These are phyloP conservation scores for Mycena amicta DNA, from an alignment of 768 basidiomycete species.

Conservation along the genomic window DNA sequence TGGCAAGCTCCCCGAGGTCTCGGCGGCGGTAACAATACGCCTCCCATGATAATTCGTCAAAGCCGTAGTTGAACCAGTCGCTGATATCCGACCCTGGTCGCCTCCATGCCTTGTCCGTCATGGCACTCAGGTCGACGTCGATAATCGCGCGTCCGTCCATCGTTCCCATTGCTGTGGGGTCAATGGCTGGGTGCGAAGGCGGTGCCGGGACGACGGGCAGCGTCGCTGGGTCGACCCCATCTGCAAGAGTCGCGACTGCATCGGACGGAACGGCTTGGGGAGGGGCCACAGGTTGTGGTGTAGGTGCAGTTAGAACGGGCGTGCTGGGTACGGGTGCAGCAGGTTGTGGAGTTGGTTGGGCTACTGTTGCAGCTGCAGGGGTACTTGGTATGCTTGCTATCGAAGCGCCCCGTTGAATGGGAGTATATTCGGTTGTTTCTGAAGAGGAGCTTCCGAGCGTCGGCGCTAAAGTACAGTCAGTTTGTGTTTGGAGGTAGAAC, in stretches of 20 bases:
- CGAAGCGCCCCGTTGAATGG: conserved; percentile 57
- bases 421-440: conserved; percentile 82
- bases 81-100: conserved; percentile 88
- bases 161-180: conserved; percentile 64
- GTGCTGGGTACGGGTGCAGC: conserved; percentile 18
- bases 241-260: conserved; percentile 36
- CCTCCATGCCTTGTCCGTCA: conserved; percentile 89
- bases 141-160: conserved; percentile 79
- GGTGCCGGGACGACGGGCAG: conserved; percentile 73
- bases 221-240: conserved; percentile 62
- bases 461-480: too few species aligned
- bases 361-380: conserved; percentile 26
- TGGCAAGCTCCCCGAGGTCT: conserved; percentile 78
- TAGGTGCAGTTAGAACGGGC: conserved; percentile 12
- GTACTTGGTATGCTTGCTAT: conserved; percentile 25
- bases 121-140: conserved; percentile 76
- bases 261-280: too few species aligned
- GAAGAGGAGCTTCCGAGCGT: conserved; percentile 33
- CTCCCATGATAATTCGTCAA: conserved; percentile 96
- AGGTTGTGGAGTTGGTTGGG: conserved; percentile 15
- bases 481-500: too few species aligned
- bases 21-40: conserved; percentile 85
- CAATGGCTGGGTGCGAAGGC: conserved; percentile 78
- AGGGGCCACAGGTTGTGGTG: conserved; percentile 9
- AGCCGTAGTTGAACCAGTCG: conserved; percentile 99